Evolutionary conservation across 2,329 filamentous ascomycete species (phyloP), one percentile per base, ranked within the genome.

Genomic region (Penicillium sclerotigenum): DNA sequence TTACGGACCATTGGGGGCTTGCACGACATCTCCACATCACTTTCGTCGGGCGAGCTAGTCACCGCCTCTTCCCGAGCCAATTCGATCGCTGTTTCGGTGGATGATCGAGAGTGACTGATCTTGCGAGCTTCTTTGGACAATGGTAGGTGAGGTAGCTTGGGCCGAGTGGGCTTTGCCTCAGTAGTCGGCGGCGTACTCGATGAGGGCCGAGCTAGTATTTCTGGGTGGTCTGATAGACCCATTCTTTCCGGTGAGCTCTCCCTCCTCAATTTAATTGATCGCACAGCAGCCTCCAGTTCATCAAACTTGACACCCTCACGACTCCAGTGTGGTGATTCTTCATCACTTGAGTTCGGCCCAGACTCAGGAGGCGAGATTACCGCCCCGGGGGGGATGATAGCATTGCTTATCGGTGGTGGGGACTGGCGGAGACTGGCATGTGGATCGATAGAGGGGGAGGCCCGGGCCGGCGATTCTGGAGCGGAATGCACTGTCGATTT

Each of bases 1-100:
- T 99, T 99, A 67, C 94, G 87, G 11, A 99, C 87, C 86, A 97
- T 95, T 52, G 87, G 86, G n/a, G 92, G 91, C 76, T 94, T 95
- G 66, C 78, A 80, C 57, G 84, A 80, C 64, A 80, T 81, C 43
- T 81, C 82, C 31, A 87, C 86, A 58, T 89, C 74, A 53, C 75
- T 75, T 18, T 77, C 75, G 34, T 71, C 71, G 8, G 64, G 81
- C 61, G 65, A 79, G 69, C 69, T 79, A 67, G 64, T 80, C 65
- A 69, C 54, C 45, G 69, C 58, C 68, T 74, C 64, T 68, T 75
- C 54, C 69, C 77, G 57, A 72, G 79, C 65, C 70, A 79, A 65
- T n/a, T 66, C 56, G 47, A 85, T 79, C 29, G 74, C 76, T 20
- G 80, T 78, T 64, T 85, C 83, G 26, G 83, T 85, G 16, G 79